Conservation (phyloP, 805 yeast genomes). For the Yarrowia alimentaria region DNA sequence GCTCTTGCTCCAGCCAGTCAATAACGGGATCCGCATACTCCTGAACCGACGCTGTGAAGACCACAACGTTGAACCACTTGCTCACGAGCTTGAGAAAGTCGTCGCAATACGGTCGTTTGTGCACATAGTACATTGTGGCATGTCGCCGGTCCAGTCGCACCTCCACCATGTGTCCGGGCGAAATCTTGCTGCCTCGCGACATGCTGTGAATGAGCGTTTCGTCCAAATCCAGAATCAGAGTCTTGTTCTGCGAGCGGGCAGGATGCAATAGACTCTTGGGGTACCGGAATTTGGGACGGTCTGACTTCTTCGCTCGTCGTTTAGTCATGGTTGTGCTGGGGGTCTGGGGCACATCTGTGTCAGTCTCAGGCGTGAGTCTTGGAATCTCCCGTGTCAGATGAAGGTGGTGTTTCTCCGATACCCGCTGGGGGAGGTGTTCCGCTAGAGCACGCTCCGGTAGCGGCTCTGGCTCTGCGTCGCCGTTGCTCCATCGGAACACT, state of each 20-base stretch:
- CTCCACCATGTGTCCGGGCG: conserved; percentile 71
- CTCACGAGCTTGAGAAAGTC: conserved; percentile 73
- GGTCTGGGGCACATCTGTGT: background rate
- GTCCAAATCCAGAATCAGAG: conserved; percentile 83
- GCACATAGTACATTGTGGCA: conserved; percentile 82
- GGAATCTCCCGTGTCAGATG: too few relatives aligned
- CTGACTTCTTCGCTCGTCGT: too few relatives aligned
- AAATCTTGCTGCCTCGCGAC: conserved; percentile 52
- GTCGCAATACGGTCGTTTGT: conserved; percentile 90
- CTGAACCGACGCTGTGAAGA: conserved; percentile 91
- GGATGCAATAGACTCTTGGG: conserved; percentile 22
- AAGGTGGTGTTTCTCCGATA: too few relatives aligned
- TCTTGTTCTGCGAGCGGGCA: conserved; percentile 47
- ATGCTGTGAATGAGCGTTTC: conserved; percentile 93
- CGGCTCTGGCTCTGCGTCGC: background rate
- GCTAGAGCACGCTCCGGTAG: too few relatives aligned
- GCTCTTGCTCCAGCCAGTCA: conserved; percentile 78
- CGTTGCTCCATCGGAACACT: conserved; percentile 23
- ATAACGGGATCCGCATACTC: conserved; percentile 98
- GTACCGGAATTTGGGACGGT: conserved; percentile 20
- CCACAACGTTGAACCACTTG: conserved; percentile 83
- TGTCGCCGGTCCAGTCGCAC: conserved; percentile 63
- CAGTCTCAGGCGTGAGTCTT: conserved; percentile 10
- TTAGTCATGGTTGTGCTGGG: background rate
- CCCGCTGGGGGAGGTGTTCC: too few relatives aligned